Evolutionary conservation across 208 protist species (phyloP).

Genomic region (Trypanosoma cruzi): DNA sequence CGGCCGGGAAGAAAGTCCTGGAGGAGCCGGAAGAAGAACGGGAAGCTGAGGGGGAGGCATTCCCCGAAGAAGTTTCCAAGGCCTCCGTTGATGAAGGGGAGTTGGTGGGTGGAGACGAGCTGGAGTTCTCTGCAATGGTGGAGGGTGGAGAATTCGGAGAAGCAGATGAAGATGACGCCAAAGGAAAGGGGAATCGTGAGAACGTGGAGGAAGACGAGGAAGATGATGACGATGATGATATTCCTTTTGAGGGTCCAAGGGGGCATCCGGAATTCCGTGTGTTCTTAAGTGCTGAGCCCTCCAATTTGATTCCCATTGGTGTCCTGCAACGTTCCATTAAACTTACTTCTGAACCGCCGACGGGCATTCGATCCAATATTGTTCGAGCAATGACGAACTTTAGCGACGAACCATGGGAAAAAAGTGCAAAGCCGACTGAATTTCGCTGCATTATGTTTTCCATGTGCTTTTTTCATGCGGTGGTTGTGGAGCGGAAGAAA

Average conservation of each 20-base stretch:
- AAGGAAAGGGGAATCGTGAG: conserved; percentile 25
- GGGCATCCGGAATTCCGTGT: conserved; percentile 96
- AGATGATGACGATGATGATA: conserved; percentile 77
- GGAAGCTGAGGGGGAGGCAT: background rate
- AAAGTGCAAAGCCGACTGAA: conserved; percentile 96
- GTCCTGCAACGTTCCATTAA: conserved; percentile 99
- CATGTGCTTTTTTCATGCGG: conserved; percentile 98
- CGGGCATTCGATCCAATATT: conserved; percentile 97
- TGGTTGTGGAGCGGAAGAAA: conserved; percentile 98
- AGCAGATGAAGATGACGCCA: conserved; percentile 11
- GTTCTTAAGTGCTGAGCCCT: conserved; percentile 97
- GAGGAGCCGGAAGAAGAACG: background rate
- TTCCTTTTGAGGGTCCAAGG: conserved; percentile 89
- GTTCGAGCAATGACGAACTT: conserved; percentile 96
- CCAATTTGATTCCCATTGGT: conserved; percentile 95
- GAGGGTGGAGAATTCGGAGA: background rate
- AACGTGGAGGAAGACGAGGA: conserved; percentile 42
- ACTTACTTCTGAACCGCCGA: conserved; percentile 98
- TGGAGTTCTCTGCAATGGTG: background rate
- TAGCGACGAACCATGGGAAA: conserved; percentile 96
- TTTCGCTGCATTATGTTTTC: conserved; percentile 98
- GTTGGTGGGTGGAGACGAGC: background rate
- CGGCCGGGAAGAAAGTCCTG: conserved; percentile 31
- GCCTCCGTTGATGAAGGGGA: background rate
- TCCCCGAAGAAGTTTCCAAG: background rate